These are phyloP conservation scores for Penstemon eatonii DNA, from an alignment of 257 asterid genomes.

Conservation along the genomic window DNA sequence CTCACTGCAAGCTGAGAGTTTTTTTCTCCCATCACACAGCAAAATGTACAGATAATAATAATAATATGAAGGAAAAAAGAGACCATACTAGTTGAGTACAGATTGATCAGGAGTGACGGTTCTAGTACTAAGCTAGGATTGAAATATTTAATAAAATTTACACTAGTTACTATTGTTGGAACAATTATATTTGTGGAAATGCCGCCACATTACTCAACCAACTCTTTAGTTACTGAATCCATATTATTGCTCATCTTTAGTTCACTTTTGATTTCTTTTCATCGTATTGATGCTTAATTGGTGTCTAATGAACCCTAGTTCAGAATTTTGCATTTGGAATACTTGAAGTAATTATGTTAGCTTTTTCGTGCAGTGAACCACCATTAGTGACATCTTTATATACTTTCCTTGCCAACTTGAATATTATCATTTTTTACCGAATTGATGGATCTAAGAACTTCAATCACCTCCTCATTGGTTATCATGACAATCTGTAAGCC, in stretches of 20 bases:
- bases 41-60: too few species aligned
- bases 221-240: neutral
- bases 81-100: neutral
- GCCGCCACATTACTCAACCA: neutral
- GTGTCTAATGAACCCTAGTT: neutral
- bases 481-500: slow-evolving; percentile 12
- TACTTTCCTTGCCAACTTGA: slow-evolving; percentile 1
- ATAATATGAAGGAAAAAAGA: neutral
- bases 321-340: neutral
- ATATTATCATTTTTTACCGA: neutral
- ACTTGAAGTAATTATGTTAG: neutral
- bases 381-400: neutral
- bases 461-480: slow-evolving; percentile 1
- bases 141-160: neutral
- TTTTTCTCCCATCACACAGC: neutral
- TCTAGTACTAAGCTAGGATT: neutral
- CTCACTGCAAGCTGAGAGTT: neutral
- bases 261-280: neutral
- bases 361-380: neutral
- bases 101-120: neutral
- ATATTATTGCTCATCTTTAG: neutral
- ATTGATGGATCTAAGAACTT: neutral
- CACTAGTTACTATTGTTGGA: neutral
- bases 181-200: neutral
- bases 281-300: neutral